A percentile compares a stretch with the other conserved stretches of the same genome.
Conservation (phyloP, 192 early-diverging fungal genomes). For the Spizellomyces punctatus region DNA sequence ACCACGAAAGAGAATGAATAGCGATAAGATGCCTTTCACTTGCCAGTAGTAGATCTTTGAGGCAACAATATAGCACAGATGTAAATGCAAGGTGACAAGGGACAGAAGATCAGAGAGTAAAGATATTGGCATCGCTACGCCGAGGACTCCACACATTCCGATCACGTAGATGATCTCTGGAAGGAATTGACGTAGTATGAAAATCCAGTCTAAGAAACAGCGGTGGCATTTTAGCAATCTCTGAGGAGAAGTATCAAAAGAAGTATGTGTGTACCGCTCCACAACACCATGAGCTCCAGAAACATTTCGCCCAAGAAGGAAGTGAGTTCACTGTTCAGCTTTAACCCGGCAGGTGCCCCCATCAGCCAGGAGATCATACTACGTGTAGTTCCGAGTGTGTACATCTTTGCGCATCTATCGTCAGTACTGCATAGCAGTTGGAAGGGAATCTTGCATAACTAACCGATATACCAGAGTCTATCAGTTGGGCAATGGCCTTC, state of each 20-base stretch:
- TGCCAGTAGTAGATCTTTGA: constrained; percentile 94
- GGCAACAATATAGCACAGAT: constrained; percentile 94
- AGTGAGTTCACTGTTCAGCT: constrained; percentile 90
- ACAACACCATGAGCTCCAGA: constrained; percentile 81
- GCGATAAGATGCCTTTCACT: constrained; percentile 75
- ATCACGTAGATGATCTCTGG: constrained; percentile 69
- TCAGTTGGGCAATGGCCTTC: constrained; percentile 19
- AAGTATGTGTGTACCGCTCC: constrained; percentile 66
- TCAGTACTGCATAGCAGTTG: background rate
- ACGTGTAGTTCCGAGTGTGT: constrained; percentile 72
- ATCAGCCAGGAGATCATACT: constrained; percentile 87
- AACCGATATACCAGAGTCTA: constrained; percentile 15
- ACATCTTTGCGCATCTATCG: constrained; percentile 43
- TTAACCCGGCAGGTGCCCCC: constrained; percentile 91
- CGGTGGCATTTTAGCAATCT: background rate
- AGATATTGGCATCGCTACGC: constrained; percentile 82
- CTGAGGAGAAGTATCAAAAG: background rate
- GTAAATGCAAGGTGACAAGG: constrained; percentile 86
- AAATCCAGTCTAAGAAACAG: constrained; percentile 30
- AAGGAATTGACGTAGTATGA: constrained; percentile 36
- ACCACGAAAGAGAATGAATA: constrained; percentile 93
- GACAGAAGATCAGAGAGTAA: constrained; percentile 83
- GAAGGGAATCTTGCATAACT: background rate
- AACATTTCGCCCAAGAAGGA: constrained; percentile 91
- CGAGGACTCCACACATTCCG: constrained; percentile 76